phyloP scores from a whole-genome alignment of 2,329 filamentous ascomycete genomes.

The Magnaporthiopsis poae region DNA sequence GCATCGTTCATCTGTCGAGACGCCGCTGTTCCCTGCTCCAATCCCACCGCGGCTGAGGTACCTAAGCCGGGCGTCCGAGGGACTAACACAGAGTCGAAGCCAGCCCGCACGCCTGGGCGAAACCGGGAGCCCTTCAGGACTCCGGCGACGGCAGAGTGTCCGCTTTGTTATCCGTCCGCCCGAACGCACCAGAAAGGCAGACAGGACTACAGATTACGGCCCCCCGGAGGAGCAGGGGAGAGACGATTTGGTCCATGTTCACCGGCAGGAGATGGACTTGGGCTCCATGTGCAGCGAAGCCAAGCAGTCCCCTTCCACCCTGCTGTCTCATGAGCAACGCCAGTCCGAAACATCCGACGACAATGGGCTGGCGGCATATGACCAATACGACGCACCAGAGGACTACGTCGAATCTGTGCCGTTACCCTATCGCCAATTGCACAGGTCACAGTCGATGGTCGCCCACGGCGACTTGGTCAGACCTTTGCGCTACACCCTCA shows the following conservation, averaged over 20 bases:
- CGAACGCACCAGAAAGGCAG: background rate
- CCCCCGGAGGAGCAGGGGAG: background rate
- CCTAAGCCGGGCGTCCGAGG: background rate
- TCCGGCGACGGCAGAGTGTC: constrained; percentile 43
- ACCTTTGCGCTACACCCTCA: background rate
- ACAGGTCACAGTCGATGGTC: constrained; percentile 48
- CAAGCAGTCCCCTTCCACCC: background rate
- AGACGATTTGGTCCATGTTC: background rate
- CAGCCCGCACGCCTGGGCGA: background rate
- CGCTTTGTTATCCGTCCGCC: constrained; percentile 32
- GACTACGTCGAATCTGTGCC: constrained; percentile 38
- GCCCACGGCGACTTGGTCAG: constrained; percentile 15
- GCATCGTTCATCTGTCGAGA: constrained; percentile 27
- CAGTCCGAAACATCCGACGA: background rate
- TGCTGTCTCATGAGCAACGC: background rate
- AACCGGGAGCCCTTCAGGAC: background rate
- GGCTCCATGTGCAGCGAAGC: background rate
- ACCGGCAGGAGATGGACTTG: background rate
- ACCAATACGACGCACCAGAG: constrained; percentile 35
- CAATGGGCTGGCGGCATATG: background rate
- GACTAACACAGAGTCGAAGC: background rate
- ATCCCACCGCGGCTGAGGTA: background rate
- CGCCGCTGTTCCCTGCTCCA: constrained; percentile 13
- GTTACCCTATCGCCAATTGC: constrained; percentile 39
- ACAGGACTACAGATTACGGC: background rate